Evolutionary conservation across 164 flowering plant genomes (phyloP), one percentile per base, ranked within the genome.

Genomic region (Platanus orientalis): DNA sequence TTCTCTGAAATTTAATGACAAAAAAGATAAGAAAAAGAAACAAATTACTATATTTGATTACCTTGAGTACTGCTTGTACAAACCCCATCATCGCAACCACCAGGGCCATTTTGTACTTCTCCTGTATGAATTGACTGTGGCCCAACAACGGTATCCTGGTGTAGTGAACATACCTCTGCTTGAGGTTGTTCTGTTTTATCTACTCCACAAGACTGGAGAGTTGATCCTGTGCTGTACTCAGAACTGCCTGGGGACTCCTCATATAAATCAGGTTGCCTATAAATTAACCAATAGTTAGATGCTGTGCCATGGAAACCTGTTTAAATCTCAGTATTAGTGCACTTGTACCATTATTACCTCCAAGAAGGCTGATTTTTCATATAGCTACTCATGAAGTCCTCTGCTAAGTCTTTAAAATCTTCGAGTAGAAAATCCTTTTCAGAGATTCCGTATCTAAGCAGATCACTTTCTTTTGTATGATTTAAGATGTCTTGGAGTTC

Each of bases 171-270:
- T 9, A 66, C 61, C 62, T 82, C 89, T 69, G 69, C 51, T 68
- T 75, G 81, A 71, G 69, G 50, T 60, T 72, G 71, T 56, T 80
- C 86, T 45, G 57, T 34, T 70, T 73, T 80, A 28, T 84, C 84
- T 29, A 73, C 71, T 54, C 75, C 45, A 48, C 77, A 76, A 16
- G 80, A 71, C 59, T 81, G 61, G 48, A 75, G 69, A 67, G 83
- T 84, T 64, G 97, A 89, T 63, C 89, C 95, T 36, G 90, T 86
- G 67, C 96, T 91, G 69, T 81, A 83, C 44, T 83, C 96, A 11
- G 99, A 91, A 77, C 89, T 85, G 51, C 81, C 85, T 53, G 96
- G 86, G 57, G 99, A 87, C 58, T 84, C 84, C 51, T 79, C 86
- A 51, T 76, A 77, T 53, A 81, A 60, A 76, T 82, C 87, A 34